phyloP scores from a whole-genome alignment of 148 eudicot genomes.

The Rhododendron mucronatum region DNA sequence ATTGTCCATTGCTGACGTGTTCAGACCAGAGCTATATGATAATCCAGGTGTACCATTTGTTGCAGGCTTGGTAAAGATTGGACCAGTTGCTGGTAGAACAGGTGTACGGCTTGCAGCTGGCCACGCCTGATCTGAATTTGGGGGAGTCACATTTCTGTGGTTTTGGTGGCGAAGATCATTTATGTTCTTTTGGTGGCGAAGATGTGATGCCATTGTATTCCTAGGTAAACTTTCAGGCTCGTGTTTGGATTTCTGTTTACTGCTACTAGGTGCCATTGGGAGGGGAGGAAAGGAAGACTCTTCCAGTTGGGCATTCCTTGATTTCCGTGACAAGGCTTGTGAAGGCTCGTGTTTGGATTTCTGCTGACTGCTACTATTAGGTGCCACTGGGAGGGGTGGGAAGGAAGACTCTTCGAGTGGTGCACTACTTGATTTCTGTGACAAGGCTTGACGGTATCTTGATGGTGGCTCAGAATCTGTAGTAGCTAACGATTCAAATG shows the following conservation, averaged over 20 bases:
- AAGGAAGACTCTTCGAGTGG: conserved; percentile 64
- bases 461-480: conserved; percentile 63
- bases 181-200: conserved; percentile 45
- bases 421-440: conserved; percentile 43
- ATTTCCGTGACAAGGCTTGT: conserved; percentile 20
- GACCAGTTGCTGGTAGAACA: conserved; percentile 11
- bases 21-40: conserved; percentile 36
- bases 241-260: conserved; percentile 43
- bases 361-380: conserved; percentile 44
- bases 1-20: conserved; percentile 23
- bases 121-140: conserved; percentile 51
- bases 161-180: conserved; percentile 45
- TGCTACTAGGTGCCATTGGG: conserved; percentile 36
- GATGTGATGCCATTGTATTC: conserved; percentile 66
- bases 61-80: conserved; percentile 23
- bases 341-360: conserved; percentile 35
- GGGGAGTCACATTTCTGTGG: conserved; percentile 27
- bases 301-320: conserved; percentile 40
- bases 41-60: conserved; percentile 28
- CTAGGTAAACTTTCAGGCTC: conserved; percentile 35
- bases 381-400: conserved; percentile 64
- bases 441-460: conserved; percentile 77
- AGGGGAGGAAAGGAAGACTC: conserved; percentile 90
- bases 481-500: conserved; percentile 55
- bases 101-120: conserved; percentile 32